A percentile compares a stretch with the other conserved stretches of the same genome.
phyloP scores from a whole-genome alignment of 305 asterid species.

The Fraxinus velutina region DNA sequence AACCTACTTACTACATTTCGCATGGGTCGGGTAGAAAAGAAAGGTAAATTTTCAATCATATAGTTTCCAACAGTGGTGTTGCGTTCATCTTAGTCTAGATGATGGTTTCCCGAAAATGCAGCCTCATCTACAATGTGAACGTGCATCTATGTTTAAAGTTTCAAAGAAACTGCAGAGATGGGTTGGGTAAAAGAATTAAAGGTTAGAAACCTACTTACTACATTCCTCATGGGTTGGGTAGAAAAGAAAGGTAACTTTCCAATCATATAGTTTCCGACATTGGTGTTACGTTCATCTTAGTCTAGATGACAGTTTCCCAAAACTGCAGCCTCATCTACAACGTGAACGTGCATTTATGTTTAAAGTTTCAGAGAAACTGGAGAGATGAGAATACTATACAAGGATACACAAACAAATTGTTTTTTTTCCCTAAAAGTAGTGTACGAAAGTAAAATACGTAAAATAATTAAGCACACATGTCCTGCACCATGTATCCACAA shows the following conservation, averaged over 20 bases:
- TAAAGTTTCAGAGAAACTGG: background rate
- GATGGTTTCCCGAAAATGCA: background rate
- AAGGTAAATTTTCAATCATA: background rate
- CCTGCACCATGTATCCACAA: background rate
- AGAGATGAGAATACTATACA: background rate
- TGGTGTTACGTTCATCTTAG: background rate
- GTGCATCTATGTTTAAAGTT: background rate
- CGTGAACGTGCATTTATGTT: background rate
- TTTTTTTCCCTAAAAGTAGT: background rate
- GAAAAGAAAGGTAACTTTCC: background rate
- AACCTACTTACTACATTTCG: background rate
- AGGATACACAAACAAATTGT: background rate
- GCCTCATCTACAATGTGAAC: background rate
- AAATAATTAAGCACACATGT: background rate
- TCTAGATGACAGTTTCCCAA: background rate
- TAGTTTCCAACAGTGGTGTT: background rate
- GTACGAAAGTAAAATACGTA: background rate
- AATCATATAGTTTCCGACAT: background rate
- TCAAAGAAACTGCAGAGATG: background rate
- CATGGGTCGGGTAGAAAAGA: background rate
- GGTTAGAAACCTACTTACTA: background rate
- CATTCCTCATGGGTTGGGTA: background rate
- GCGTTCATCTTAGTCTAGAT: background rate
- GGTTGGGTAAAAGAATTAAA: background rate
- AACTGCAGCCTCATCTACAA: background rate